These are phyloP conservation scores for Gymnopus androsaceus DNA, from an alignment of 1,284 basidiomycete genomes.

Conservation along the genomic window DNA sequence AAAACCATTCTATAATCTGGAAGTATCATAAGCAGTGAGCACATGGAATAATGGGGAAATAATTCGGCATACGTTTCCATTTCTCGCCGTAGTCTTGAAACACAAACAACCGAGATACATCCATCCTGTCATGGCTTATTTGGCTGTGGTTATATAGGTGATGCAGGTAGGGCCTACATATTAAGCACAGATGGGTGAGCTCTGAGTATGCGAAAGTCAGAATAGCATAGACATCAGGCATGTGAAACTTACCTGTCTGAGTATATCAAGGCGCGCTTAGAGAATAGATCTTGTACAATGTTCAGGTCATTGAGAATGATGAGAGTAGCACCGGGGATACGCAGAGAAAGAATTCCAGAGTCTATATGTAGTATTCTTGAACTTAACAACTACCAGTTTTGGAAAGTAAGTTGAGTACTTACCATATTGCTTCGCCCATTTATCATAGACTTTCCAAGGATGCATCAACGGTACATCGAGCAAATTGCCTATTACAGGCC, in stretches of 20 bases:
- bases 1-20: too few species aligned
- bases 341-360: constrained; percentile 1
- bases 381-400: background rate
- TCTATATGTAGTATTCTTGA: background rate
- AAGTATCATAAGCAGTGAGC: too few species aligned
- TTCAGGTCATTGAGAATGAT: constrained; percentile 1
- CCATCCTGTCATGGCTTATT: too few species aligned
- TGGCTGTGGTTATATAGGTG: too few species aligned
- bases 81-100: too few species aligned
- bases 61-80: too few species aligned
- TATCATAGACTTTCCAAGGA: constrained; percentile 7
- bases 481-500: constrained; percentile 1
- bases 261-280: constrained; percentile 11
- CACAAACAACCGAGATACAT: too few species aligned
- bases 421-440: constrained; percentile 1
- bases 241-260: constrained; percentile 7
- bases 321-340: constrained; percentile 4
- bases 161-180: too few species aligned
- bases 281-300: constrained; percentile 1
- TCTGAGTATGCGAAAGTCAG: too few species aligned
- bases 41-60: too few species aligned
- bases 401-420: background rate
- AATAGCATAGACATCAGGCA: background rate
- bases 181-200: too few species aligned
- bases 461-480: constrained; percentile 4